Conservation (phyloP, 805 yeast genomes). For the Kuraishia piskuri region DNA sequence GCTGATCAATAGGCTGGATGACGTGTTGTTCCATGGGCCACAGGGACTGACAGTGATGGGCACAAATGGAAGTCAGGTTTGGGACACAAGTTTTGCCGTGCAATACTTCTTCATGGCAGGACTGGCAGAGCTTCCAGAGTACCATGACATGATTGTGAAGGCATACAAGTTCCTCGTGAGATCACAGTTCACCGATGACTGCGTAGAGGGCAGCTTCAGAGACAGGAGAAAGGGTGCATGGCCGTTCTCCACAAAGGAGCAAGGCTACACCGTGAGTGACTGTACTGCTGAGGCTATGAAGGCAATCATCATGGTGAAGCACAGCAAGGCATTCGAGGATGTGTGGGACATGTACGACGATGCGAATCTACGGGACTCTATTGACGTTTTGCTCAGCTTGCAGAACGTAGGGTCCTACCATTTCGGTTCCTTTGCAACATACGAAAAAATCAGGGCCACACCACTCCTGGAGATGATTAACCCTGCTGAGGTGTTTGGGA, state of each 20-base stretch:
- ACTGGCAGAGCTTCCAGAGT: conserved; percentile 59
- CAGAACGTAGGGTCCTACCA: conserved; percentile 78
- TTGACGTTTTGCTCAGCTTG: conserved; percentile 65
- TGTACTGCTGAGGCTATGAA: conserved; percentile 95
- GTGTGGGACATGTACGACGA: conserved; percentile 31
- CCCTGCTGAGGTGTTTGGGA: conserved; percentile 97
- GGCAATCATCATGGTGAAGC: conserved; percentile 86
- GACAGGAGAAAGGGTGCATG: conserved; percentile 85
- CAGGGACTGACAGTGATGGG: conserved; percentile 94
- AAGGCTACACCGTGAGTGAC: conserved; percentile 94
- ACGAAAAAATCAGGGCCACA: conserved; percentile 80
- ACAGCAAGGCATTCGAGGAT: conserved; percentile 44
- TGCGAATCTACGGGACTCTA: conserved; percentile 50
- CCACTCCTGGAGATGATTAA: conserved; percentile 68
- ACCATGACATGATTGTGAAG: conserved; percentile 49
- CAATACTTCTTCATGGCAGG: conserved; percentile 81
- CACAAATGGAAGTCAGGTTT: conserved; percentile 93
- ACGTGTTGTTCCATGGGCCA: conserved; percentile 75
- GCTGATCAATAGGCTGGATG: conserved; percentile 55
- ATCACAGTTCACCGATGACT: conserved; percentile 79
- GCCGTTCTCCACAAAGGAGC: conserved; percentile 94
- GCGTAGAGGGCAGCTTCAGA: conserved; percentile 70
- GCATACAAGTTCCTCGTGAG: conserved; percentile 68
- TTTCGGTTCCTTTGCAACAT: conserved; percentile 87
- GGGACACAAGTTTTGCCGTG: conserved; percentile 92